Percentiles rank a stretch among this genome's conserved stretches.
Evolutionary conservation across 208 protist species (phyloP).

Genomic region (Trypanosomatidae sp.): DNA sequence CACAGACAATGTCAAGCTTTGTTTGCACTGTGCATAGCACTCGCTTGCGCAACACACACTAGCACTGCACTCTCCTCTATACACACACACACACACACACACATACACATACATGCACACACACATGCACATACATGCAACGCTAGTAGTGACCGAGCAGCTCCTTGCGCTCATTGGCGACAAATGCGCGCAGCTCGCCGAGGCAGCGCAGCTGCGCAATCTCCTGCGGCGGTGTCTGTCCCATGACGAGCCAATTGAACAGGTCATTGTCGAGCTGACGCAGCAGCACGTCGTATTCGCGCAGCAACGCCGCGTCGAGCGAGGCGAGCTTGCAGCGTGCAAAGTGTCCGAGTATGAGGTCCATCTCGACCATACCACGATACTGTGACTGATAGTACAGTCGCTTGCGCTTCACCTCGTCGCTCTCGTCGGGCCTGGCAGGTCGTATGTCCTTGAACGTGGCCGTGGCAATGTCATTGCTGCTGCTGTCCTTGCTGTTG

Average conservation of each 20-base stretch:
- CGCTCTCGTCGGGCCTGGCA: conserved; percentile 24
- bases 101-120: no score
- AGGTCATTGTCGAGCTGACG: conserved; percentile 81
- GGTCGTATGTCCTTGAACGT: conserved; percentile 56
- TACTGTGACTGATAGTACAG: conserved; percentile 75
- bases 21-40: no score
- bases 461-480: no score
- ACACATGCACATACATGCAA: no score
- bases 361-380: conserved; percentile 86
- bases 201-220: conserved; percentile 30
- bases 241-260: conserved; percentile 77
- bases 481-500: no score
- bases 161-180: conserved; percentile 29
- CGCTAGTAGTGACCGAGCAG: conserved; percentile 25
- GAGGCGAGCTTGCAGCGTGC: conserved; percentile 32
- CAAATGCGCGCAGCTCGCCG: conserved; percentile 31
- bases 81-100: no score
- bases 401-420: conserved; percentile 54
- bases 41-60: no score
- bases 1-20: no score
- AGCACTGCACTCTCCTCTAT: no score
- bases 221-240: conserved; percentile 23
- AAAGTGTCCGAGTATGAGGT: conserved; percentile 78
- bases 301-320: conserved; percentile 27
- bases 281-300: conserved; percentile 75